Evolutionary conservation across 352 stramenopile genomes (phyloP).

Genomic region (Salisapilia sapeloensis): DNA sequence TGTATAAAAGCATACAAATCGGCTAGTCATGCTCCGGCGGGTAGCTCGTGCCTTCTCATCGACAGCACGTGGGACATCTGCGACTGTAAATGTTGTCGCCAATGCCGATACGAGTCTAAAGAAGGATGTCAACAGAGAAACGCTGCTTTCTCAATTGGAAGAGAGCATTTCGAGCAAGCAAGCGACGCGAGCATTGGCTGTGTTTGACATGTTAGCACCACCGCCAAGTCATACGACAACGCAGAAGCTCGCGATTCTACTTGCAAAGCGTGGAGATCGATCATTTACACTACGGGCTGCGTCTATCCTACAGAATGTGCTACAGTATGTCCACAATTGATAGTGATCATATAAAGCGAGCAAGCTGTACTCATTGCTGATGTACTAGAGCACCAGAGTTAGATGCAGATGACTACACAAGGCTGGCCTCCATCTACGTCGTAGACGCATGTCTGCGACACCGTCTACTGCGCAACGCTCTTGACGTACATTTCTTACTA

Average conservation of each 20-base stretch:
- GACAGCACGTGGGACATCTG: too few species aligned
- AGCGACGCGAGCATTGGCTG: conserved; percentile 11
- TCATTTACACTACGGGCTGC: conserved; percentile 12
- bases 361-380: too few species aligned
- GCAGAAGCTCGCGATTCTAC: conserved; percentile 29
- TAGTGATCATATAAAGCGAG: too few species aligned
- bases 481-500: conserved; percentile 16
- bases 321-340: background rate
- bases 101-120: too few species aligned
- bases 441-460: conserved; percentile 42
- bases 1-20: too few species aligned
- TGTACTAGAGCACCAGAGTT: conserved; percentile 10
- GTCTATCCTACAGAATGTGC: conserved; percentile 10
- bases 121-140: too few species aligned
- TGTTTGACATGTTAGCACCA: conserved; percentile 16
- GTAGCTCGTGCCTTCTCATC: too few species aligned
- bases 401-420: conserved; percentile 38
- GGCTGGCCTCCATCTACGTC: conserved; percentile 51
- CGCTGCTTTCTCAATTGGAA: conserved; percentile 11
- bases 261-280: conserved; percentile 21
- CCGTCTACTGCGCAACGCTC: conserved; percentile 25
- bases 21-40: too few species aligned
- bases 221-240: conserved; percentile 10
- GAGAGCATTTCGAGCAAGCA: conserved; percentile 14
- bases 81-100: too few species aligned